These are phyloP conservation scores for Pichia sp. DNA, from an alignment of 1,139 yeast genomes.

Conservation along the genomic window DNA sequence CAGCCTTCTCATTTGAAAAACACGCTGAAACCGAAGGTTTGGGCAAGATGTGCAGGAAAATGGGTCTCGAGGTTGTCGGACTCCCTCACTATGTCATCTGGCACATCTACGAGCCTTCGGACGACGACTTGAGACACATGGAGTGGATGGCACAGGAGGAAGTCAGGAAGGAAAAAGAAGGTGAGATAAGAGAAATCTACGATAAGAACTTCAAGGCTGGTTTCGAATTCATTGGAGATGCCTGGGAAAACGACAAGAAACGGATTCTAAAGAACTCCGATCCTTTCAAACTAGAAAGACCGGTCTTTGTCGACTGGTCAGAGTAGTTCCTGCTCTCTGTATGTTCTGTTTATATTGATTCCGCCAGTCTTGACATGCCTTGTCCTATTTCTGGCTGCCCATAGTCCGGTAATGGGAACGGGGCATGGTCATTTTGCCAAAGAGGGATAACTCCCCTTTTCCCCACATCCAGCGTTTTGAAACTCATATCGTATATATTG, in stretches of 20 bases:
- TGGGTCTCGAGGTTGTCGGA: slow-evolving; percentile 82
- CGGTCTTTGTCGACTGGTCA: slow-evolving; percentile 59
- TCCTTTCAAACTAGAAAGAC: slow-evolving; percentile 41
- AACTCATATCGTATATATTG: neutral
- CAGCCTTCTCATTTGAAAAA: slow-evolving; percentile 82
- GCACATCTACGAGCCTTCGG: slow-evolving; percentile 88
- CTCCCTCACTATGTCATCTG: slow-evolving; percentile 86
- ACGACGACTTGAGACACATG: slow-evolving; percentile 89
- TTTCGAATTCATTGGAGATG: slow-evolving; percentile 64
- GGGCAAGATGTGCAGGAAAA: slow-evolving; percentile 77
- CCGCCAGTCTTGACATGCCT: no score
- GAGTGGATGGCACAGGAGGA: slow-evolving; percentile 97
- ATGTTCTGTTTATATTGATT: neutral
- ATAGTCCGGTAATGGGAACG: neutral
- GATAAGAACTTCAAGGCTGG: slow-evolving; percentile 74
- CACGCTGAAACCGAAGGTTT: slow-evolving; percentile 94
- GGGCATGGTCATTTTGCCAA: neutral
- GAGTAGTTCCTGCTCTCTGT: slow-evolving; percentile 3
- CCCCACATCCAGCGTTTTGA: neutral
- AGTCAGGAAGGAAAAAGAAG: slow-evolving; percentile 58
- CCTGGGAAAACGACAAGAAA: slow-evolving; percentile 65
- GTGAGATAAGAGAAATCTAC: slow-evolving; percentile 62
- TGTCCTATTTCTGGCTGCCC: neutral
- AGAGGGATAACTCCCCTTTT: neutral
- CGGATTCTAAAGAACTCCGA: slow-evolving; percentile 73